A percentile compares a stretch with the other conserved stretches of the same genome.
These are phyloP conservation scores for Dryadomyces quercus-mongolicae DNA, from an alignment of 2,329 filamentous ascomycete species.

Conservation along the genomic window DNA sequence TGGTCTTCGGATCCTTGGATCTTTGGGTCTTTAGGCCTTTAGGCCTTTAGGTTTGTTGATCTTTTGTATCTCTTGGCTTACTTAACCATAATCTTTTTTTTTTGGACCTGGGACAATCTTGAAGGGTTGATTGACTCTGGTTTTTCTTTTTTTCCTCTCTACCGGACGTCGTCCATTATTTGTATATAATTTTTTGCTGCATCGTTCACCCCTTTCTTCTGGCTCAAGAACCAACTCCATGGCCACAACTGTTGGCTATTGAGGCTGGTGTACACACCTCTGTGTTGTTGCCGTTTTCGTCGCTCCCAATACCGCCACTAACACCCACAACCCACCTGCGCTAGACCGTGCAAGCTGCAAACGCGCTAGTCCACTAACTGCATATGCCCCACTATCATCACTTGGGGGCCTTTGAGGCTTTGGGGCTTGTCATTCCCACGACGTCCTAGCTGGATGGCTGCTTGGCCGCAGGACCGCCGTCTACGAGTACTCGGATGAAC, in stretches of 20 bases:
- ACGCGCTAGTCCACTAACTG: not conserved
- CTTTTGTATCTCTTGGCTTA: not conserved
- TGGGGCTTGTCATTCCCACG: too few relatives aligned
- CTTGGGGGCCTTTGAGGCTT: too few relatives aligned
- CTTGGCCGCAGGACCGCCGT: too few relatives aligned
- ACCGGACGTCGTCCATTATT: not conserved
- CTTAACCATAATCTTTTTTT: not conserved
- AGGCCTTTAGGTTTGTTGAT: not conserved
- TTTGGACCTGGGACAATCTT: not conserved
- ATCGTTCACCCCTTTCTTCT: not conserved
- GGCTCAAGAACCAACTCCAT: not conserved
- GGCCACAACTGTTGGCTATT: not conserved
- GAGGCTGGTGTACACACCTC: not conserved
- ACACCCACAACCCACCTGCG: not conserved
- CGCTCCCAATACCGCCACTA: slow-evolving; percentile 4
- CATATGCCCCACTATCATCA: not conserved
- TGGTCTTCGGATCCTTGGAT: not conserved
- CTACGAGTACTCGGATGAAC: too few relatives aligned
- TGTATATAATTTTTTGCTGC: not conserved
- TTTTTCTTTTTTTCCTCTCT: not conserved
- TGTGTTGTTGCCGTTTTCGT: slow-evolving; percentile 11
- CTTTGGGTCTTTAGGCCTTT: not conserved
- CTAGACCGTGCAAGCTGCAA: not conserved
- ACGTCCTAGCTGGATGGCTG: too few relatives aligned
- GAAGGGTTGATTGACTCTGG: not conserved